These are phyloP conservation scores for Eucalyptus sp. DNA, from an alignment of 345 rosid genomes.

Conservation along the genomic window DNA sequence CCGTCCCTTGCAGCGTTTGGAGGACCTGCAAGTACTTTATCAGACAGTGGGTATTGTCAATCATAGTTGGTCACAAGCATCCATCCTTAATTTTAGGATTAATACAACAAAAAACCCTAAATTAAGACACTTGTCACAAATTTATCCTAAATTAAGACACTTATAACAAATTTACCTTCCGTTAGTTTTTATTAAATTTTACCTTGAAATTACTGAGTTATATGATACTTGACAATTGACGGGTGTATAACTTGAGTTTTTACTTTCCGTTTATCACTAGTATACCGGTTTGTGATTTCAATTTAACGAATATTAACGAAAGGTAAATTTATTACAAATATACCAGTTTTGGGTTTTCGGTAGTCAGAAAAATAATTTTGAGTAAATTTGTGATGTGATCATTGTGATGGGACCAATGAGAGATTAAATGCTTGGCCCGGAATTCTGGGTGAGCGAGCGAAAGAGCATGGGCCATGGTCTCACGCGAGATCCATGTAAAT, in stretches of 20 bases:
- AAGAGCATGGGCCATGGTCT: background rate
- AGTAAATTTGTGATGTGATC: background rate
- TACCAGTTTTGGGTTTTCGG: fast-evolving
- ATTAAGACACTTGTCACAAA: fast-evolving
- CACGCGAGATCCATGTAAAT: background rate
- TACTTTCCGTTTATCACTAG: too few relatives aligned
- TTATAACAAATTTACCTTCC: too few relatives aligned
- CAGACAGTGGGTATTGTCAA: background rate
- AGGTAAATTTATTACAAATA: too few relatives aligned
- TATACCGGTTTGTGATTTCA: too few relatives aligned
- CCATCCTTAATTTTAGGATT: background rate
- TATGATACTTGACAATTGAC: fast-evolving
- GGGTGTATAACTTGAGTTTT: fast-evolving
- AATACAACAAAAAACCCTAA: too few relatives aligned
- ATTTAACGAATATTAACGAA: fast-evolving
- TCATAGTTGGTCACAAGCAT: background rate
- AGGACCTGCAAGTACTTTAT: background rate
- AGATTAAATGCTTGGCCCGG: background rate
- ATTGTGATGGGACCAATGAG: background rate
- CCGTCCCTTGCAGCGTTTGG: background rate
- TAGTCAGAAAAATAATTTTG: fast-evolving
- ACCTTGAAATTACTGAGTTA: fast-evolving
- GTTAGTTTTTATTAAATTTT: too few relatives aligned
- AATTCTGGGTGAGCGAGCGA: background rate
- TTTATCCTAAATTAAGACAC: fast-evolving